These are phyloP conservation scores for Populus hybrid DNA, from an alignment of 441 rosid species.

Conservation along the genomic window DNA sequence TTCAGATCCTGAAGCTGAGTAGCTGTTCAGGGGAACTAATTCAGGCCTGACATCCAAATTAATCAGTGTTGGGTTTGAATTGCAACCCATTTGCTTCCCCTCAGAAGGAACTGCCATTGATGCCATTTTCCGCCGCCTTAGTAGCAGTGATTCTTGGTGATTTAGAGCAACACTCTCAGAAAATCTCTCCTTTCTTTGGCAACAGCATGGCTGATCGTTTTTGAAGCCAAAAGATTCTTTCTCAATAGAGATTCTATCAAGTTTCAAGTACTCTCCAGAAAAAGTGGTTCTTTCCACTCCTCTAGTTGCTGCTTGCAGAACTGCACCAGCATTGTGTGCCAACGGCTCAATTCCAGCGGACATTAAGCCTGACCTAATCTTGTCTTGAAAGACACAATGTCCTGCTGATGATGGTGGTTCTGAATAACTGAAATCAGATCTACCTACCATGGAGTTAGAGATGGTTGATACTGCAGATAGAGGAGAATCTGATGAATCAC, in stretches of 20 bases:
- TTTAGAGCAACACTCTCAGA: conserved; percentile 38
- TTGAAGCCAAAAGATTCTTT: conserved; percentile 46
- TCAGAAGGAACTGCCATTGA: conserved; percentile 35
- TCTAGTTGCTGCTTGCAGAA: conserved; percentile 24
- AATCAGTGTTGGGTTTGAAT: conserved; percentile 19
- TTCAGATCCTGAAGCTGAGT: conserved; percentile 33
- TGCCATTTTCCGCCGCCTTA: conserved; percentile 51
- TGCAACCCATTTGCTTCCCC: conserved; percentile 28
- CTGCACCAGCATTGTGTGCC: conserved; percentile 31
- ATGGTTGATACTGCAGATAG: conserved; percentile 64
- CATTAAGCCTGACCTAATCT: conserved; percentile 32
- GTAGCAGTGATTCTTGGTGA: conserved; percentile 52
- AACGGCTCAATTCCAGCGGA: conserved; percentile 30
- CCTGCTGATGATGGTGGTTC: conserved; percentile 33
- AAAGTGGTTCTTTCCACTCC: conserved; percentile 39
- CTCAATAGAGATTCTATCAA: conserved; percentile 35
- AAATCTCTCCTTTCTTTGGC: conserved; percentile 71
- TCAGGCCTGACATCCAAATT: conserved; percentile 36
- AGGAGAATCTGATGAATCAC: conserved; percentile 72
- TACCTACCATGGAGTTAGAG: conserved; percentile 49
- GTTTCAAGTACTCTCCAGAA: conserved; percentile 33
- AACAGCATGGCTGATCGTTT: conserved; percentile 78
- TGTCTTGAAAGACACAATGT: conserved; percentile 34
- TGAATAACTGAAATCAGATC: conserved; percentile 35
- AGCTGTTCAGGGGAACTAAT: conserved; percentile 27